phyloP scores from a whole-genome alignment of 495 filamentous ascomycete species.

The Annulohypoxylon bovei region DNA sequence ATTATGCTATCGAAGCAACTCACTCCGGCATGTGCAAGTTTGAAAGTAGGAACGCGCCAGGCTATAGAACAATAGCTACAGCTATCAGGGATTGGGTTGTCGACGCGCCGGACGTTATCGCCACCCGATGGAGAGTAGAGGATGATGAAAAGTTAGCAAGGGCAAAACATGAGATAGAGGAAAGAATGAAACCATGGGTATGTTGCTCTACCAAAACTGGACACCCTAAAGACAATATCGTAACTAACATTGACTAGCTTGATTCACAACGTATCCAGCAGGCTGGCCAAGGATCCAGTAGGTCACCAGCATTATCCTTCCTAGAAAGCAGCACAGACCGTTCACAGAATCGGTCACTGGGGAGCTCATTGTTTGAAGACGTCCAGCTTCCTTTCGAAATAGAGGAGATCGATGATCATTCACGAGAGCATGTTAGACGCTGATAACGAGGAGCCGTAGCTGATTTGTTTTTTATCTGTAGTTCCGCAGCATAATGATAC shows the following conservation, averaged over 20 bases:
- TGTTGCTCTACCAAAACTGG: constrained; percentile 19
- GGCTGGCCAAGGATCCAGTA: constrained; percentile 42
- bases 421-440: constrained; percentile 38
- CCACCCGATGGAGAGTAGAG: constrained; percentile 72
- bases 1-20: constrained; percentile 82
- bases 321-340: constrained; percentile 37
- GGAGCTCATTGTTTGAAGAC: constrained; percentile 42
- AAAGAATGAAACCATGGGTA: constrained; percentile 55
- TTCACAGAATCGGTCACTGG: constrained; percentile 39
- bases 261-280: constrained; percentile 44
- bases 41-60: constrained; percentile 73
- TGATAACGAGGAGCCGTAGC: constrained; percentile 46
- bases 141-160: constrained; percentile 60
- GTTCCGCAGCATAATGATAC: constrained; percentile 53
- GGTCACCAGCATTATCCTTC: constrained; percentile 44
- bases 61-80: constrained; percentile 77
- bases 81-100: constrained; percentile 75
- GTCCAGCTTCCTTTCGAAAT: constrained; percentile 47
- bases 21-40: constrained; percentile 93
- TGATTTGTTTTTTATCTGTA: constrained; percentile 48
- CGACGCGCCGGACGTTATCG: constrained; percentile 66
- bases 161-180: constrained; percentile 54
- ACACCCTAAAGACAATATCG: not conserved
- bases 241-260: constrained; percentile 34
- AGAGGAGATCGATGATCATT: constrained; percentile 44